A percentile compares a stretch with the other conserved stretches of the same genome.
These are phyloP conservation scores for Kazachstania viticola DNA, from an alignment of 805 yeast species.

Conservation along the genomic window DNA sequence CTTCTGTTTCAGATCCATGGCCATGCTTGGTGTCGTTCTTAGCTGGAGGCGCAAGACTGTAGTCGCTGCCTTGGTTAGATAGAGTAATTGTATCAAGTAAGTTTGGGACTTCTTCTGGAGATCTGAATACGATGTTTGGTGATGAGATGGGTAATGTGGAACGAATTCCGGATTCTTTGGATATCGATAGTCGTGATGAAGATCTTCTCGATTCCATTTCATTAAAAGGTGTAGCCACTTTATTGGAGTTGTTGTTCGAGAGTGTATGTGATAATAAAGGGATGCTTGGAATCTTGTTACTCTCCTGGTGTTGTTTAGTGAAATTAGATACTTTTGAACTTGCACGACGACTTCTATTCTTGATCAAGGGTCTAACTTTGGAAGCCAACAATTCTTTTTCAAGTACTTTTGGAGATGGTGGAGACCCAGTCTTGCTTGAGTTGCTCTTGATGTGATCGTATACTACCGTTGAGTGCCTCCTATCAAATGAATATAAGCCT, in stretches of 20 bases:
- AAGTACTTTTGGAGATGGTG: slow-evolving; percentile 11
- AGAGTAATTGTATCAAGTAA: too few relatives aligned
- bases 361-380: slow-evolving; percentile 8
- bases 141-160: too few relatives aligned
- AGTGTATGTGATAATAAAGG: slow-evolving; percentile 3
- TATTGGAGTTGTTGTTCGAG: neutral
- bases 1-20: slow-evolving; percentile 65
- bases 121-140: slow-evolving; percentile 12
- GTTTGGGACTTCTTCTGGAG: slow-evolving; percentile 4
- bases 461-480: slow-evolving; percentile 18
- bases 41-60: too few relatives aligned
- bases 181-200: slow-evolving; percentile 26
- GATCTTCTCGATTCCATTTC: slow-evolving; percentile 24
- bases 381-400: slow-evolving; percentile 9
- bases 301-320: too few relatives aligned
- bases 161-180: slow-evolving; percentile 25
- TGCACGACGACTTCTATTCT: slow-evolving; percentile 9
- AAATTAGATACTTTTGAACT: too few relatives aligned
- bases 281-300: neutral
- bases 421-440: too few relatives aligned
- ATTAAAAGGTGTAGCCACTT: slow-evolving; percentile 35
- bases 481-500: slow-evolving; percentile 1
- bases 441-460: slow-evolving; percentile 17
- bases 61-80: too few relatives aligned
- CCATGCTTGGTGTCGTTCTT: neutral